phyloP scores from a whole-genome alignment of 306 rosid genomes.

The Gynostemma pentaphyllum region DNA sequence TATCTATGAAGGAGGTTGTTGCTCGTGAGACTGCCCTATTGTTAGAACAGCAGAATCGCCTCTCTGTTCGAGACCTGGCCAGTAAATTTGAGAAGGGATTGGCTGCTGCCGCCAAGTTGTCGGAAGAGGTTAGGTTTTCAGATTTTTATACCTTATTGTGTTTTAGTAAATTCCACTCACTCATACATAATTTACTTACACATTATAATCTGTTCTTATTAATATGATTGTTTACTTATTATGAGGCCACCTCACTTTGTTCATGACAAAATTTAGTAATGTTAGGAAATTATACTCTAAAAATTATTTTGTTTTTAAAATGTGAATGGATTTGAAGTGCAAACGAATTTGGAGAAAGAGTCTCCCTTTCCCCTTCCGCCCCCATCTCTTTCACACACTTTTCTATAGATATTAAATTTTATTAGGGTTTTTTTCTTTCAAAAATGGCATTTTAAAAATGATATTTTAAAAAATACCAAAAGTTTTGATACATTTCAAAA shows the following conservation, averaged over 20 bases:
- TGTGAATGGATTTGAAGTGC: background rate
- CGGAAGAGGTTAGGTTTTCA: conserved; percentile 57
- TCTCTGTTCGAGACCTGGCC: conserved; percentile 83
- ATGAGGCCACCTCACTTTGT: background rate
- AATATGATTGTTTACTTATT: background rate
- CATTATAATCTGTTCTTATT: background rate
- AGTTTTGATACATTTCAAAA: too few relatives aligned
- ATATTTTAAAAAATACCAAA: too few relatives aligned
- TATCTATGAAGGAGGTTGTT: conserved; percentile 82
- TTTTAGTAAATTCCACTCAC: background rate
- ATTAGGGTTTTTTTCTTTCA: too few relatives aligned
- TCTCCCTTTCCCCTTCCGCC: background rate
- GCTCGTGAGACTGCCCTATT: conserved; percentile 86
- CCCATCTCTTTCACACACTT: background rate
- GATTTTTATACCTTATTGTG: background rate
- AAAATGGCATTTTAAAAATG: too few relatives aligned
- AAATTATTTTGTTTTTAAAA: background rate
- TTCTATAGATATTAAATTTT: background rate
- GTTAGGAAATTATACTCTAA: conserved; percentile 2
- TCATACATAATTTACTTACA: background rate
- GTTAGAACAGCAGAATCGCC: conserved; percentile 85
- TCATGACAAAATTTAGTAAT: background rate
- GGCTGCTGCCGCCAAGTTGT: conserved; percentile 94
- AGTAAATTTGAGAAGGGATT: conserved; percentile 85
- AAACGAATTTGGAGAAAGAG: background rate